Evolutionary conservation across 1,284 basidiomycete genomes (phyloP).

Genomic region (Ustilago shanxiensis): DNA sequence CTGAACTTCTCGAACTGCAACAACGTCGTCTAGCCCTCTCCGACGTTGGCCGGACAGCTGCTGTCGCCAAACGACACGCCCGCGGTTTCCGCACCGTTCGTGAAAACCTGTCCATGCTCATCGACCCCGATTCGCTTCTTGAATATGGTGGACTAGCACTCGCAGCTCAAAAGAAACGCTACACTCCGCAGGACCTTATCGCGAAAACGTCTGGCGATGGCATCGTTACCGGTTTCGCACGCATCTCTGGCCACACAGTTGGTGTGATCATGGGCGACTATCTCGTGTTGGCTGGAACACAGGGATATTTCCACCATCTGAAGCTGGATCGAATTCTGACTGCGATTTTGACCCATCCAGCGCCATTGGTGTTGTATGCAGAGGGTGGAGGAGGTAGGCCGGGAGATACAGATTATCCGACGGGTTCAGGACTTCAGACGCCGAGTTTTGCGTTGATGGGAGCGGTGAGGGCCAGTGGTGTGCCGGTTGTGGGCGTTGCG

Average conservation of each 20-base stretch:
- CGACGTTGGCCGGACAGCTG: conserved; percentile 21
- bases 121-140: conserved; percentile 42
- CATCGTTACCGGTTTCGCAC: conserved; percentile 53
- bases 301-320: conserved; percentile 53
- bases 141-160: conserved; percentile 53
- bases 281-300: conserved; percentile 55
- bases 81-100: conserved; percentile 49
- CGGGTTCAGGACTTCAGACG: conserved; percentile 36
- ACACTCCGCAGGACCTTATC: conserved; percentile 19
- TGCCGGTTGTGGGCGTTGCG: conserved; percentile 48
- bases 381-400: conserved; percentile 59
- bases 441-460: conserved; percentile 56
- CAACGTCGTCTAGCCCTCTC: conserved; percentile 11
- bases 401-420: conserved; percentile 44
- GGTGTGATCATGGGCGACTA: conserved; percentile 50
- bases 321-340: conserved; percentile 55
- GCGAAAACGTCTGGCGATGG: conserved; percentile 48
- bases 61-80: conserved; percentile 42
- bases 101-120: conserved; percentile 47
- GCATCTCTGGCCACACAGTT: conserved; percentile 24
- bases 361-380: conserved; percentile 54
- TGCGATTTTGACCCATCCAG: conserved; percentile 29
- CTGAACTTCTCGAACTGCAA: conserved; percentile 35
- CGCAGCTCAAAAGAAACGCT: conserved; percentile 40
- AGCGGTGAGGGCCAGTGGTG: conserved; percentile 37